Base-by-base conservation (phyloP, 768 basidiomycete species). In the Lepiota brunneoincarnata region DNA sequence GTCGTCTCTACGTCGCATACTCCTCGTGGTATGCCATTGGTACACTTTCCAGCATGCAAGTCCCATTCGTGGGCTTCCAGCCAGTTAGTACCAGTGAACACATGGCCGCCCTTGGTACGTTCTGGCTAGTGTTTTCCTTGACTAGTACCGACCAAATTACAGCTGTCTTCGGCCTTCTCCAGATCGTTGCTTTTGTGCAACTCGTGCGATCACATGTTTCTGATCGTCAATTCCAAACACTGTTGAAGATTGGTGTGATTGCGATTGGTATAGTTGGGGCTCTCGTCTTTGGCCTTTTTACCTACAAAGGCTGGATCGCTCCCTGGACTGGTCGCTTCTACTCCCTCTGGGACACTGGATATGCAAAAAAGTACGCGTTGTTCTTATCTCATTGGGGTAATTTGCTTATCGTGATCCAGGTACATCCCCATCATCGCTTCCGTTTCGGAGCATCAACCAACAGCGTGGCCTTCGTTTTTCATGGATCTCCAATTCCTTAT, bases 321-420 rank as follows among this genome's bases (percentile, higher is more conserved):
- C 96, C 96, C 0, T 99, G 97, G 95, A 98, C 96, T n/a, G 97
- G 97, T 36, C 88, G 97, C 54, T 98, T 99, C 80, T 99, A 99
- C 72, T 97, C 94, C 0, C 77, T 99, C 2, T 99, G 97, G 97
- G 97, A 99, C 69, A 98, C 96, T 0, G 96, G 93, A 28, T 99
- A 99, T 64, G 97, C 97, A 49, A 97, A 96, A 71, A 95, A 96
- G 93, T 95, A 64, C 34, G 78, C 69, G 21, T 58, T 10, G 26
- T 41, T 39, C 23, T 18, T 45, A 59, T 52, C 55, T 47, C 35
- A n/a, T 53, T 21, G 40, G 47, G n/a, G 38, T 17, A n/a, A 42
- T 46, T 44, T 58, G 26, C 56, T 58, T 17, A 57, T 9, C 49
- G 17, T 61, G 40, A 31, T 52, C 6, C 63, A 92, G 91, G 64